Evolutionary conservation across 2,329 filamentous ascomycete genomes (phyloP).

Genomic region (Colletotrichum chlorophyti): DNA sequence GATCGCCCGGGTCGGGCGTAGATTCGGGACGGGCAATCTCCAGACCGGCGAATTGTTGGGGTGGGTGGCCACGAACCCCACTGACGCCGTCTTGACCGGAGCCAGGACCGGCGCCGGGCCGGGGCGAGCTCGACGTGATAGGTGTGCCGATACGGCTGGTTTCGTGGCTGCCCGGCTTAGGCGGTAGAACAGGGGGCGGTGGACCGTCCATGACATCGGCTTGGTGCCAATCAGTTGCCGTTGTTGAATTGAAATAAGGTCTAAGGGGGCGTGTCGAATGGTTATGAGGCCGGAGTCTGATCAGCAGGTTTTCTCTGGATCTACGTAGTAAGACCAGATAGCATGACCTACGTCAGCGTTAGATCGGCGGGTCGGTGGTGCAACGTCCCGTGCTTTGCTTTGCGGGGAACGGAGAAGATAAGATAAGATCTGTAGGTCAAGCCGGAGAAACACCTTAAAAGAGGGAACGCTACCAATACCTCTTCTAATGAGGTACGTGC

Average conservation of each 20-base stretch:
- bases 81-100: slow-evolving; percentile 29
- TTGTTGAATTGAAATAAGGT: too few species aligned
- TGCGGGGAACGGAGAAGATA: background rate
- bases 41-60: background rate
- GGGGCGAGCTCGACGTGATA: slow-evolving; percentile 51
- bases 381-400: background rate
- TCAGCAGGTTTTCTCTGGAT: too few species aligned
- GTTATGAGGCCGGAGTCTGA: too few species aligned
- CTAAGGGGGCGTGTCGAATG: too few species aligned
- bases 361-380: background rate
- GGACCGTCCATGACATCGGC: slow-evolving; percentile 24
- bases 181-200: slow-evolving; percentile 71
- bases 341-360: background rate
- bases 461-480: too few species aligned
- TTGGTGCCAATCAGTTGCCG: background rate
- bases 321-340: too few species aligned
- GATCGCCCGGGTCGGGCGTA: slow-evolving; percentile 66
- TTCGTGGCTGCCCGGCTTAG: slow-evolving; percentile 75
- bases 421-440: too few species aligned
- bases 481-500: too few species aligned
- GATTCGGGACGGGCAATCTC: slow-evolving; percentile 38
- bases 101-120: background rate
- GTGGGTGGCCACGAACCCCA: background rate
- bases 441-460: too few species aligned
- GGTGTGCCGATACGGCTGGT: slow-evolving; percentile 72